A percentile compares a stretch with the other conserved stretches of the same genome.
Conservation (phyloP, 2,329 filamentous ascomycete genomes). For the Talaromyces islandicus region DNA sequence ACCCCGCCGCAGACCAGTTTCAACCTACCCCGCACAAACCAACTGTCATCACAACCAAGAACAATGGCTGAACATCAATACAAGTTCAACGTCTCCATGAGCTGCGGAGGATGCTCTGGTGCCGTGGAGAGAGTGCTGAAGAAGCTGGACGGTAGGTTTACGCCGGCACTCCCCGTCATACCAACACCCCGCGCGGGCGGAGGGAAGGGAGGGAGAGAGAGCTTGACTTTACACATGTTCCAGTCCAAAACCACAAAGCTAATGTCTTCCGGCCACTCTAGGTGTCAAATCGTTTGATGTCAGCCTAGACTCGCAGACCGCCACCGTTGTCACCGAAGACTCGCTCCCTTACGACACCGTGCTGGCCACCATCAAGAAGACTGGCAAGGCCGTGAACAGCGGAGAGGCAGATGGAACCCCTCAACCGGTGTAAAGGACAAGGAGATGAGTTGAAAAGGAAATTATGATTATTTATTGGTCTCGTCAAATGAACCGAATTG, state of each 20-base stretch:
- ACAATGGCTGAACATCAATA: slow-evolving; percentile 77
- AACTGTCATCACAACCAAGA: not conserved
- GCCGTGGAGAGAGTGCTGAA: slow-evolving; percentile 87
- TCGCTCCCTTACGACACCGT: slow-evolving; percentile 72
- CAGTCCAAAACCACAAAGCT: not conserved
- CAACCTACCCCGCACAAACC: not conserved
- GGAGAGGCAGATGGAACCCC: slow-evolving; percentile 40
- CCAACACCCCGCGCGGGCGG: not conserved
- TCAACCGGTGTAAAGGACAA: slow-evolving; percentile 26
- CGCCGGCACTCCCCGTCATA: not conserved
- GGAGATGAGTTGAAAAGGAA: not conserved
- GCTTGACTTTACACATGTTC: not conserved
- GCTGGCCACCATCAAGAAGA: slow-evolving; percentile 86
- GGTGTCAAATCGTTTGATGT: slow-evolving; percentile 84
- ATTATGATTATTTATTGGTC: not conserved
- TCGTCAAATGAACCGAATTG: not conserved
- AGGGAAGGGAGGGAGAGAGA: not conserved
- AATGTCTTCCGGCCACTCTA: slow-evolving; percentile 30
- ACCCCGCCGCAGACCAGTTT: not conserved
- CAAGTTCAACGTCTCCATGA: slow-evolving; percentile 93
- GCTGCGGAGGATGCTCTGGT: slow-evolving; percentile 91
- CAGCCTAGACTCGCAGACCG: slow-evolving; percentile 78
- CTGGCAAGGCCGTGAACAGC: slow-evolving; percentile 82
- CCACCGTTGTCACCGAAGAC: slow-evolving; percentile 65
- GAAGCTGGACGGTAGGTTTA: slow-evolving; percentile 72